Conservation (phyloP, 1,139 yeast genomes). For the Pichia sp. region DNA sequence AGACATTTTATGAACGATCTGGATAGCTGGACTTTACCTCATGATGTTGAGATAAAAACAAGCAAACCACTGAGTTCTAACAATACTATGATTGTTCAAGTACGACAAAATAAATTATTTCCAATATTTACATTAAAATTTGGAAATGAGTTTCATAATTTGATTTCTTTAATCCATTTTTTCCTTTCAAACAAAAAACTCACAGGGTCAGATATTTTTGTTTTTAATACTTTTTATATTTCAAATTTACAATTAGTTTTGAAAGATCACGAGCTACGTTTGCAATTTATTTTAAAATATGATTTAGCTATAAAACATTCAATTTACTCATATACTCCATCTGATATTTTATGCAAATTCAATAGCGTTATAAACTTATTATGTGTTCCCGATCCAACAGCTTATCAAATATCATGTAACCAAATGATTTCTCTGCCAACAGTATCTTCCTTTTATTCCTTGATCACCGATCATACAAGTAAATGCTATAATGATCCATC, state of each 20-base stretch:
- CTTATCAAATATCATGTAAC: constrained; percentile 19
- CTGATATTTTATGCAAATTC: constrained; percentile 18
- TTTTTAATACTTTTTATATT: constrained; percentile 7
- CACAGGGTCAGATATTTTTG: constrained; percentile 8
- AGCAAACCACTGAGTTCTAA: neutral
- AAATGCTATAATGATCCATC: constrained; percentile 12
- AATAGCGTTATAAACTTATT: constrained; percentile 17
- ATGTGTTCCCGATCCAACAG: constrained; percentile 20
- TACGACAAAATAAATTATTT: neutral
- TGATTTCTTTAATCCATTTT: constrained; percentile 4
- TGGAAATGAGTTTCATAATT: constrained; percentile 4
- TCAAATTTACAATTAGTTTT: constrained; percentile 1
- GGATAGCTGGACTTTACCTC: neutral
- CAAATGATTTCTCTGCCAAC: constrained; percentile 16
- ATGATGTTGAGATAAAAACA: neutral
- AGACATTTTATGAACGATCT: neutral
- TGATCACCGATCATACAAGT: constrained; percentile 29
- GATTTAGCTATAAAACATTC: constrained; percentile 18
- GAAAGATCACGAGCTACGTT: neutral
- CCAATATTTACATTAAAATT: constrained; percentile 8
- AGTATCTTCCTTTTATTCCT: constrained; percentile 30
- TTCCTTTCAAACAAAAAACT: constrained; percentile 12
- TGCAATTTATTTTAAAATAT: constrained; percentile 11
- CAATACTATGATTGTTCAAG: constrained; percentile 1
- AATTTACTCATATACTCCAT: constrained; percentile 12